A percentile compares a stretch with the other conserved stretches of the same genome.
phyloP scores from a whole-genome alignment of 768 basidiomycete species.

The Tulasnella sp. region DNA sequence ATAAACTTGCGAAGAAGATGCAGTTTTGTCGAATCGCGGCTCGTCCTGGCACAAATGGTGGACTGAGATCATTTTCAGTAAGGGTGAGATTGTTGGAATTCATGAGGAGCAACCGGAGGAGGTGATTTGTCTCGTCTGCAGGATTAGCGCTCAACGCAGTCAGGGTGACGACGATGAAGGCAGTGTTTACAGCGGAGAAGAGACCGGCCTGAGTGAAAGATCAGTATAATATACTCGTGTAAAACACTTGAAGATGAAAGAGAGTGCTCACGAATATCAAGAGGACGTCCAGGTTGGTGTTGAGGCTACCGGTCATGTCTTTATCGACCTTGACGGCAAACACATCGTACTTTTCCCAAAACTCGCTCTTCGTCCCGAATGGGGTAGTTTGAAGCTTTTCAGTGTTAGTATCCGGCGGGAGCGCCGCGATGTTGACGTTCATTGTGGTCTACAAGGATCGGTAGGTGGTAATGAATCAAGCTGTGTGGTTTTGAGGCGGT shows the following conservation, averaged over 20 bases:
- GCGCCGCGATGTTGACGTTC: no score
- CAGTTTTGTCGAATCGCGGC: background rate
- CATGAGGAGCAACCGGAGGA: background rate
- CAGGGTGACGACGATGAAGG: slow-evolving; percentile 1
- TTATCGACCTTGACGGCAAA: slow-evolving; percentile 1
- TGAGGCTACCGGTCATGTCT: background rate
- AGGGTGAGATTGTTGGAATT: background rate
- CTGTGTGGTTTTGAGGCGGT: no score
- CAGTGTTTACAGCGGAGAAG: background rate
- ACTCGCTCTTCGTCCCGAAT: background rate
- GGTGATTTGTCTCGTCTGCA: background rate
- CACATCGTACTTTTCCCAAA: background rate
- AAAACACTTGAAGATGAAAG: background rate
- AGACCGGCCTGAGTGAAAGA: background rate
- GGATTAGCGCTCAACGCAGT: background rate
- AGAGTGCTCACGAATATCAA: background rate
- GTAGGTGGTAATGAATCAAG: no score
- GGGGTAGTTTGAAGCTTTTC: no score
- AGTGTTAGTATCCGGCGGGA: no score
- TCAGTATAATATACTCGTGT: background rate
- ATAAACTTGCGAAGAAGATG: slow-evolving; percentile 4
- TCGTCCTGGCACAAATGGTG: background rate
- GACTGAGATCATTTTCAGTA: background rate
- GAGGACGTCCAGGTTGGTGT: background rate
- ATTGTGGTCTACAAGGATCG: no score